Conservation (phyloP, 352 stramenopile species). For the Phytophthora uliginosa region DNA sequence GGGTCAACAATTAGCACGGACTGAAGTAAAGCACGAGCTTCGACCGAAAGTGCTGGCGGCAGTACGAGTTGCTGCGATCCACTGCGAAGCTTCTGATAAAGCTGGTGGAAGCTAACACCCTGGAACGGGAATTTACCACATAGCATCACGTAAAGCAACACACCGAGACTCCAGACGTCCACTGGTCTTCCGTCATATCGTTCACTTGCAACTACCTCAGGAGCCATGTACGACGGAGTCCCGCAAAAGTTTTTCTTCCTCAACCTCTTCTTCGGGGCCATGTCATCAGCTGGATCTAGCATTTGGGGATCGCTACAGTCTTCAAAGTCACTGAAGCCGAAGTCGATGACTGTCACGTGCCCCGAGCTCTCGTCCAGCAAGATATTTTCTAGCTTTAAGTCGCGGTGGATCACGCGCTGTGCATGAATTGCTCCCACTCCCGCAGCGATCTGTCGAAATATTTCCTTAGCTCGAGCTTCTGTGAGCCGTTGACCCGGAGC, state of each 20-base stretch:
- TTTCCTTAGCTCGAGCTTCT: conserved; percentile 42
- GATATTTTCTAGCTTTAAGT: conserved; percentile 86
- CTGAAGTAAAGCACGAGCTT: conserved; percentile 56
- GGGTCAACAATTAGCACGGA: conserved; percentile 58
- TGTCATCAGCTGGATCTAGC: conserved; percentile 3
- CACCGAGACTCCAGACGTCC: conserved; percentile 74
- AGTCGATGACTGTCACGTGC: conserved; percentile 66
- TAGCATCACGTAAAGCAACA: conserved; percentile 77
- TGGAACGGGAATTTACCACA: conserved; percentile 73
- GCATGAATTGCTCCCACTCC: conserved; percentile 57
- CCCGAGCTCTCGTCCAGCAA: conserved; percentile 51
- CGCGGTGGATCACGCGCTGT: conserved; percentile 71
- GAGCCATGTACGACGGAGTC: conserved; percentile 84
- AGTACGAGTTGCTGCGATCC: conserved; percentile 38
- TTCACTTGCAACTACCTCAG: conserved; percentile 68
- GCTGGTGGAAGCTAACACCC: conserved; percentile 46
- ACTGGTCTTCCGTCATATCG: conserved; percentile 68
- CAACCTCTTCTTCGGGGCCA: conserved; percentile 36
- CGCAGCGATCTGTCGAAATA: conserved; percentile 56
- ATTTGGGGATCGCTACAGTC: conserved; percentile 27
- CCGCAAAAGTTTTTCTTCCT: conserved; percentile 82
- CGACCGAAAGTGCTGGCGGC: conserved; percentile 38
- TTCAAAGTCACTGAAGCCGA: conserved; percentile 77
- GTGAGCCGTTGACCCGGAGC: conserved; percentile 41
- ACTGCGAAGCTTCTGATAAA: conserved; percentile 40